phyloP scores from a whole-genome alignment of 345 rosid species.

The Citrus glauca region DNA sequence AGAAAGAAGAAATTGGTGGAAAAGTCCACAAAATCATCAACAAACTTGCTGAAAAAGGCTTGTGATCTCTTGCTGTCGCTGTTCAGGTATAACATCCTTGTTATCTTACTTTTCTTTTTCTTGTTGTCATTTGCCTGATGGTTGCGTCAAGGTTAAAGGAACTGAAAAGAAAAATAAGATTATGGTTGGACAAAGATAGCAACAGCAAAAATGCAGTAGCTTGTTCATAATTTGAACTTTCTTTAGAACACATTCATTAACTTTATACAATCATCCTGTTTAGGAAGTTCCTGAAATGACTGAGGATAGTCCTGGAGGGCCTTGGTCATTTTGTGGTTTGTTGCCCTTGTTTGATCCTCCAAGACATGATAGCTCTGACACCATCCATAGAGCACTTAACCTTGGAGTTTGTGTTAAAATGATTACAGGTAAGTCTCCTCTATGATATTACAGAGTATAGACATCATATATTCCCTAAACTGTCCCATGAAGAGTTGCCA shows the following conservation, averaged over 20 bases:
- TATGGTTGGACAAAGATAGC: not conserved
- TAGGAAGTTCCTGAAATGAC: constrained; percentile 83
- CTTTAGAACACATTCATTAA: constrained; percentile 6
- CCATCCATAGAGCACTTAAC: constrained; percentile 85
- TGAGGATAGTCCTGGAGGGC: constrained; percentile 76
- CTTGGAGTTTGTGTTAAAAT: constrained; percentile 95
- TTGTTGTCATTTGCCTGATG: not conserved
- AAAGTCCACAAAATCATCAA: constrained; percentile 75
- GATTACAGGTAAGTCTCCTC: constrained; percentile 67
- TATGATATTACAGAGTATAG: not conserved
- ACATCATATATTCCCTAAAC: not conserved
- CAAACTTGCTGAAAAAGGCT: constrained; percentile 89
- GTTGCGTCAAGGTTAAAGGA: not conserved
- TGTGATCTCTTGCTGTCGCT: constrained; percentile 89
- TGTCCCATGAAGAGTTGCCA: not conserved
- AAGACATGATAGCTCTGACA: constrained; percentile 96
- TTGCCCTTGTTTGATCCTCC: constrained; percentile 97
- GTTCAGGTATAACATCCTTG: constrained; percentile 57
- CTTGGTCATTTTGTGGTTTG: constrained; percentile 89
- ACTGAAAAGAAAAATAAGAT: not conserved
- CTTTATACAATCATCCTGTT: constrained; percentile 15
- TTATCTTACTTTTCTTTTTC: constrained; percentile 9
- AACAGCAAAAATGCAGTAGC: not conserved
- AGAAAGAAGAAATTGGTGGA: constrained; percentile 53
- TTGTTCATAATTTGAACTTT: constrained; percentile 3